Conservation (phyloP, 495 filamentous ascomycete genomes). For the Tuber indicum region DNA sequence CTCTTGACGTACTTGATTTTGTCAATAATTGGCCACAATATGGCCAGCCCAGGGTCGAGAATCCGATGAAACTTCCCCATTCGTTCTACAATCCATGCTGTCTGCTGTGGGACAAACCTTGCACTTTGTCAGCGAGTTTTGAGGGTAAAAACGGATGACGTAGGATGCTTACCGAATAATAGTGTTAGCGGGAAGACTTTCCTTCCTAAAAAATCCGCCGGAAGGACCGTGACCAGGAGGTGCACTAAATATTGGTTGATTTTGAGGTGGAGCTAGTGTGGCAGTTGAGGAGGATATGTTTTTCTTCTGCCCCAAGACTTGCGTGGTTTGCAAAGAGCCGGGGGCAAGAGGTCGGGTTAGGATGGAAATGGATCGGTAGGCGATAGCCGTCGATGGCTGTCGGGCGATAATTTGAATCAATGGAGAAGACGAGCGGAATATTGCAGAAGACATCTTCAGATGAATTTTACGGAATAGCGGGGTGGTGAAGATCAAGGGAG, state of each 20-base stretch:
- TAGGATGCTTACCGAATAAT: slow-evolving; percentile 56
- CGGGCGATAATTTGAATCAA: not conserved
- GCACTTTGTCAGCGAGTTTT: slow-evolving; percentile 1
- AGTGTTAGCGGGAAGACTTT: slow-evolving; percentile 78
- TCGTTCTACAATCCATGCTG: slow-evolving; percentile 97
- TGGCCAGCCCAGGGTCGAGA: slow-evolving; percentile 79
- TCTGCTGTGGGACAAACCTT: slow-evolving; percentile 91
- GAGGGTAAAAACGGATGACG: not conserved
- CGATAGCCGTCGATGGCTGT: not conserved
- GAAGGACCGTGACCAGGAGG: not conserved
- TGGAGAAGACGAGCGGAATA: not conserved
- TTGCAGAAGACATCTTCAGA: slow-evolving; percentile 2
- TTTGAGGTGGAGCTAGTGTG: not conserved
- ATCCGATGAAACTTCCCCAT: slow-evolving; percentile 97
- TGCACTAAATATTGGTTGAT: not conserved
- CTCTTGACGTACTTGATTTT: slow-evolving; percentile 97
- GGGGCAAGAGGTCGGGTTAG: not conserved
- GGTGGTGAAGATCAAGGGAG: not conserved
- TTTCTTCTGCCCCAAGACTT: not conserved
- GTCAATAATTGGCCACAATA: slow-evolving; percentile 85
- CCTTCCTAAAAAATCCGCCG: slow-evolving; percentile 54
- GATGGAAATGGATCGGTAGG: not conserved
- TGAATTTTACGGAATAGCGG: not conserved
- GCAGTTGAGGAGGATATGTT: not conserved
- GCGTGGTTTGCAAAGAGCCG: not conserved